These are phyloP conservation scores for Digitaria exilis DNA, from an alignment of 202 grass and related monocot species.

Conservation along the genomic window DNA sequence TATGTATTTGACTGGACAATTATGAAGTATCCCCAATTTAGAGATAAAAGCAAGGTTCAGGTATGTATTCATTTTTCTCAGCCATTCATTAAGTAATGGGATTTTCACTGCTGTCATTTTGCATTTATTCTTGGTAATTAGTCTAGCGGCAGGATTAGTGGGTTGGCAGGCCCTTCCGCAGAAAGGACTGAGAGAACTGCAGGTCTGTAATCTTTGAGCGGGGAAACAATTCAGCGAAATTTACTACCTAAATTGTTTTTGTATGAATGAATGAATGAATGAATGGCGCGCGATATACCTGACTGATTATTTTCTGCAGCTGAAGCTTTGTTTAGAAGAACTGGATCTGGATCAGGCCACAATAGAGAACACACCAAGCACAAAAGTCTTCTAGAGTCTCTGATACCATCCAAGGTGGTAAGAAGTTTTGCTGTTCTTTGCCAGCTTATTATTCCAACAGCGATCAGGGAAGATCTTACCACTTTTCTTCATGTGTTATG, in stretches of 20 bases:
- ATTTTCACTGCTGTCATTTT: constrained; percentile 4
- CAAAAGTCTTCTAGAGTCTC: constrained; percentile 43
- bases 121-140: constrained; percentile 36
- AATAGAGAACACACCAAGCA: constrained; percentile 49
- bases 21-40: constrained; percentile 67
- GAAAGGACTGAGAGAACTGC: constrained; percentile 46
- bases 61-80: constrained; percentile 22
- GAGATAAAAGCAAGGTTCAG: constrained; percentile 40
- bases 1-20: constrained; percentile 61
- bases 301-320: constrained; percentile 42
- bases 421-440: constrained; percentile 10
- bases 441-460: background rate
- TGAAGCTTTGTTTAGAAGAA: constrained; percentile 58
- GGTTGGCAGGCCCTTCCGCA: constrained; percentile 39
- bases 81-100: background rate
- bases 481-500: background rate
- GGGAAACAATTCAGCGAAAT: background rate
- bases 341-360: constrained; percentile 39
- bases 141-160: constrained; percentile 47
- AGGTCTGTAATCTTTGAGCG: constrained; percentile 16
- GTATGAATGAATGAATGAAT: background rate
- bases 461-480: background rate
- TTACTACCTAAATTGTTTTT: background rate
- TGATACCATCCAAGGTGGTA: constrained; percentile 48
- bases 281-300: constrained; percentile 22